phyloP scores from a whole-genome alignment of 83 land plant genomes.

The Isoetes engelmannii region DNA sequence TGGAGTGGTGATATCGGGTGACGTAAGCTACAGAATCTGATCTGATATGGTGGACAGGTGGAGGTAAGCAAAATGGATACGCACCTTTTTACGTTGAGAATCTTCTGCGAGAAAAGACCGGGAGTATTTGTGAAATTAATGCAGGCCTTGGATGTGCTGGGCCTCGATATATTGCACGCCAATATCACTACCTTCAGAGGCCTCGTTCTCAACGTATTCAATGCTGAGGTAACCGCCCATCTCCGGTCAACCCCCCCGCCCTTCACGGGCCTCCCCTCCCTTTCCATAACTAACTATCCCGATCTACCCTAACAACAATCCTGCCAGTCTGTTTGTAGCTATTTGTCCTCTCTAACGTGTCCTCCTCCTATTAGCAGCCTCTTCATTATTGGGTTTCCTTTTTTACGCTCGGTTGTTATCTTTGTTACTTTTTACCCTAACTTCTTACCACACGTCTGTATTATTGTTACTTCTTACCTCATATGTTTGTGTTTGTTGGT shows the following conservation, averaged over 20 bases:
- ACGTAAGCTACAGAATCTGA: not conserved
- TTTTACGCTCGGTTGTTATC: too few species aligned
- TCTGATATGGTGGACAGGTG: conserved; percentile 36
- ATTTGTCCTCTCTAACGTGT: not conserved
- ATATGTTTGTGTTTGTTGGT: too few species aligned
- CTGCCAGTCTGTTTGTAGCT: not conserved
- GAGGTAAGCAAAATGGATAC: conserved; percentile 72
- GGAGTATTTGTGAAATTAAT: conserved; percentile 83
- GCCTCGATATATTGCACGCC: conserved; percentile 74
- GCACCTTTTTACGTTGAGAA: conserved; percentile 63
- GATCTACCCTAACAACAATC: too few species aligned
- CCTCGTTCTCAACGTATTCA: conserved; percentile 73
- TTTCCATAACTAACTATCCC: too few species aligned
- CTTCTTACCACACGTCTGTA: too few species aligned
- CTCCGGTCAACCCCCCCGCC: not conserved
- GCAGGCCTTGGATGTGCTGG: conserved; percentile 75
- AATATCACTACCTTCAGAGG: conserved; percentile 66
- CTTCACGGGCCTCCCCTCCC: not conserved
- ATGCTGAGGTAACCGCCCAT: conserved; percentile 56
- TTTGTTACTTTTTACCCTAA: too few species aligned
- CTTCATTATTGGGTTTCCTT: too few species aligned
- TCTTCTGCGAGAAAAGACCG: conserved; percentile 70
- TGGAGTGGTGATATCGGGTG: conserved; percentile 2
- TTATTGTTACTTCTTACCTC: too few species aligned
- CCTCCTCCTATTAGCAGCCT: not conserved